These are phyloP conservation scores for Circinella umbellata DNA, from an alignment of 371 early-diverging fungal species.

Conservation along the genomic window DNA sequence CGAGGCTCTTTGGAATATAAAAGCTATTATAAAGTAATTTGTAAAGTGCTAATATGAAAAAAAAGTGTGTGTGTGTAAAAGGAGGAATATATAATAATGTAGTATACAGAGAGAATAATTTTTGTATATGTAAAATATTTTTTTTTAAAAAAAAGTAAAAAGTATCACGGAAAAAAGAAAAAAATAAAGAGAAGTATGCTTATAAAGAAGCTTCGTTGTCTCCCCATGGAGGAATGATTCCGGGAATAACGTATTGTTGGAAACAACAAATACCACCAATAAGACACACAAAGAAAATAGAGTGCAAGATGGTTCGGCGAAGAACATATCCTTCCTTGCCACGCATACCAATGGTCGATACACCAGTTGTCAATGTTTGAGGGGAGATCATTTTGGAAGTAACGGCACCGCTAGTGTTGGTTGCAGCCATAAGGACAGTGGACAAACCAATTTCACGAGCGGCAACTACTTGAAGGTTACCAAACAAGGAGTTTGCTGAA, in stretches of 20 bases:
- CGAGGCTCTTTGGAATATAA: too few relatives aligned
- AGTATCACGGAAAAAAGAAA: too few relatives aligned
- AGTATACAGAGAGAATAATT: too few relatives aligned
- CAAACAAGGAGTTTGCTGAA: slow-evolving; percentile 48
- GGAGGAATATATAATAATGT: too few relatives aligned
- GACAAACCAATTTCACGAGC: slow-evolving; percentile 54
- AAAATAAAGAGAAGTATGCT: too few relatives aligned
- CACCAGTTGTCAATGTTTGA: slow-evolving; percentile 57
- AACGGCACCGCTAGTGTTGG: slow-evolving; percentile 53
- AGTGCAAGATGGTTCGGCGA: slow-evolving; percentile 49
- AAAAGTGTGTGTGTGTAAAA: too few relatives aligned
- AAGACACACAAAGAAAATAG: slow-evolving; percentile 41
- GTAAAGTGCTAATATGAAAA: too few relatives aligned
- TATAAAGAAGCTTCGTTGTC: background rate
- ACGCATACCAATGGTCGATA: slow-evolving; percentile 49
- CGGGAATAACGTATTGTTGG: slow-evolving; percentile 53
- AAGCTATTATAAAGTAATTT: too few relatives aligned
- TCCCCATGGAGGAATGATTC: slow-evolving; percentile 44
- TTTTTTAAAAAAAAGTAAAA: too few relatives aligned
- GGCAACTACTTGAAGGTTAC: slow-evolving; percentile 58
- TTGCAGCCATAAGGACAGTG: slow-evolving; percentile 49
- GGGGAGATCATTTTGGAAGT: slow-evolving; percentile 57
- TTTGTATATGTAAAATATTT: too few relatives aligned
- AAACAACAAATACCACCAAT: slow-evolving; percentile 48
- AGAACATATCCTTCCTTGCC: slow-evolving; percentile 52